phyloP scores from a whole-genome alignment of 2,329 filamentous ascomycete genomes.

The Bipolaris oryzae region DNA sequence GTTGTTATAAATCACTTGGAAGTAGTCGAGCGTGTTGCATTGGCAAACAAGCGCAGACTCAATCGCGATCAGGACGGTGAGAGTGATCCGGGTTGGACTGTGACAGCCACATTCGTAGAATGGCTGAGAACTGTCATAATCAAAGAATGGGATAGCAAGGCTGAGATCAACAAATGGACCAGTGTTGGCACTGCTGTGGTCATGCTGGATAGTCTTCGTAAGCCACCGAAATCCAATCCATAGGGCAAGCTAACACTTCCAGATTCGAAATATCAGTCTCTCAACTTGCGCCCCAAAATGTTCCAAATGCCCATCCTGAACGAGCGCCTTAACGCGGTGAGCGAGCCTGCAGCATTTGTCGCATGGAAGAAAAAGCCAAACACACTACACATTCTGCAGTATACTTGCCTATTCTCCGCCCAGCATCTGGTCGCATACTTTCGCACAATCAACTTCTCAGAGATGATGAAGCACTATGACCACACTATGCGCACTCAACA shows the following conservation, averaged over 20 bases:
- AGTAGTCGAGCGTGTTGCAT: slow-evolving; percentile 30
- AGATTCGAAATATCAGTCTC: slow-evolving; percentile 28
- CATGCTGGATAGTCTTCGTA: slow-evolving; percentile 73
- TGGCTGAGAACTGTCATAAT: slow-evolving; percentile 78
- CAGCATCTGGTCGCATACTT: slow-evolving; percentile 81
- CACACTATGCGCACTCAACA: slow-evolving; percentile 36
- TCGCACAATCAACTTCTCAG: slow-evolving; percentile 82
- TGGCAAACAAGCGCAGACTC: slow-evolving; percentile 30
- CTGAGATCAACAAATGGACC: slow-evolving; percentile 71
- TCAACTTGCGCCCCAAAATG: slow-evolving; percentile 64
- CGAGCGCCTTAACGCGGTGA: slow-evolving; percentile 74
- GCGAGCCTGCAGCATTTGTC: slow-evolving; percentile 72
- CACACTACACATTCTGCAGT: slow-evolving; percentile 76
- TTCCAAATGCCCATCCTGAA: slow-evolving; percentile 79
- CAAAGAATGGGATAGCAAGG: slow-evolving; percentile 78
- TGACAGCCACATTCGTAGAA: slow-evolving; percentile 59
- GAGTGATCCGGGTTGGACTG: slow-evolving; percentile 46
- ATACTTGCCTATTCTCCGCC: slow-evolving; percentile 78
- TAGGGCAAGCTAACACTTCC: slow-evolving; percentile 17
- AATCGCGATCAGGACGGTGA: slow-evolving; percentile 15
- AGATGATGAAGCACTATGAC: slow-evolving; percentile 82
- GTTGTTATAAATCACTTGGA: slow-evolving; percentile 35
- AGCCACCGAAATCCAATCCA: slow-evolving; percentile 1
- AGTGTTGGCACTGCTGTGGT: slow-evolving; percentile 78
- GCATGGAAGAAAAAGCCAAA: slow-evolving; percentile 68